Percentiles rank a stretch among this genome's conserved stretches.
Evolutionary conservation across 805 yeast species (phyloP).

Genomic region (Ogataea corticis): DNA sequence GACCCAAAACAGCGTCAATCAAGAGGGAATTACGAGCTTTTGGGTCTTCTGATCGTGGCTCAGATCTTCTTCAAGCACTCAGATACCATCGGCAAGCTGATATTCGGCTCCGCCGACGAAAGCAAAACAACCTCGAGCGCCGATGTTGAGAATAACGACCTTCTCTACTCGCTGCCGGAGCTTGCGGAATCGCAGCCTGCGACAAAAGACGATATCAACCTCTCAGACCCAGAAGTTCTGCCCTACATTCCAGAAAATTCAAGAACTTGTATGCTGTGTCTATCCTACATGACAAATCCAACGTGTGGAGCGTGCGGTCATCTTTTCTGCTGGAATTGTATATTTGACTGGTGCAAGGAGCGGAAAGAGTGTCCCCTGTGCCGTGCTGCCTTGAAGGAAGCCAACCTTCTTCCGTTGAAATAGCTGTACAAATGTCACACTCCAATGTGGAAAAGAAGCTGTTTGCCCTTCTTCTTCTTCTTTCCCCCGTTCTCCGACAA

Average conservation of each 20-base stretch:
- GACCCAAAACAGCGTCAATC: constrained; percentile 40
- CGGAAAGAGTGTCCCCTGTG: constrained; percentile 91
- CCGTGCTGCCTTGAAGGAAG: constrained; percentile 65
- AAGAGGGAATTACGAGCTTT: constrained; percentile 67
- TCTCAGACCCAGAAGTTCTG: constrained; percentile 55
- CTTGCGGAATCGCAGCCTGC: constrained; percentile 7
- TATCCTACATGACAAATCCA: constrained; percentile 78
- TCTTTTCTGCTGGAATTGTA: constrained; percentile 88
- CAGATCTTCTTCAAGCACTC: constrained; percentile 51
- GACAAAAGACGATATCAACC: constrained; percentile 40
- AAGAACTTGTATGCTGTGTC: constrained; percentile 81
- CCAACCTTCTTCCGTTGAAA: constrained; percentile 60
- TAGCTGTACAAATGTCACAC: constrained; percentile 32
- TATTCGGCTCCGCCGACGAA: constrained; percentile 1
- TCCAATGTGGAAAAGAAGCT: constrained; percentile 53
- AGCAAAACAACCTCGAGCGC: constrained; percentile 5
- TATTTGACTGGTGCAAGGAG: constrained; percentile 86
- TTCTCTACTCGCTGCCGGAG: constrained; percentile 20
- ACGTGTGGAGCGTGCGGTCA: constrained; percentile 91
- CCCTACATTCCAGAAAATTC: constrained; percentile 71
- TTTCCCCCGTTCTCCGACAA: constrained; percentile 28
- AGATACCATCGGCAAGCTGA: constrained; percentile 30
- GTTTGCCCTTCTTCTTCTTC: constrained; percentile 52
- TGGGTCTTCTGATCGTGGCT: constrained; percentile 62
- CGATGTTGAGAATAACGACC: constrained; percentile 14